These are phyloP conservation scores for Coemansia sp. DNA, from an alignment of 192 early-diverging fungal genomes.

Conservation along the genomic window DNA sequence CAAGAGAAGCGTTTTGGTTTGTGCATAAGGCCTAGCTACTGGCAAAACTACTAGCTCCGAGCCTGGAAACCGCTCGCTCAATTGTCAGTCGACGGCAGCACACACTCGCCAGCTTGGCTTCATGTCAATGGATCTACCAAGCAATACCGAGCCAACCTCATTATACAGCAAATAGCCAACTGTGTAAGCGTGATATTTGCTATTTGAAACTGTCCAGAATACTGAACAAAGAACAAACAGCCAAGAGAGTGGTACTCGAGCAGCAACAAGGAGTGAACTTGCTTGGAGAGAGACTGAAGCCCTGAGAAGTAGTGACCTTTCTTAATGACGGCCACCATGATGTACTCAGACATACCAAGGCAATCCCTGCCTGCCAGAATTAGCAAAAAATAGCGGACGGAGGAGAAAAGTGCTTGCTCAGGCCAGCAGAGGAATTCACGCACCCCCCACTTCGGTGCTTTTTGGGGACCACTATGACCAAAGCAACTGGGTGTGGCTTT, in stretches of 20 bases:
- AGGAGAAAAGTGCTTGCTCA: neutral
- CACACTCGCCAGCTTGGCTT: no score
- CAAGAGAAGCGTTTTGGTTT: neutral
- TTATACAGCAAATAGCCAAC: no score
- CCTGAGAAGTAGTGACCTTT: no score
- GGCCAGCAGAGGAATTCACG: neutral
- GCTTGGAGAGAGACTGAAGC: no score
- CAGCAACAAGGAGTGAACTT: no score
- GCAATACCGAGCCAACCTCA: no score
- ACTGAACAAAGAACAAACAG: no score
- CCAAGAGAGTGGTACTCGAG: no score
- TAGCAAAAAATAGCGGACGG: neutral
- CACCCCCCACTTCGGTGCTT: neutral
- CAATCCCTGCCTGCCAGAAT: neutral
- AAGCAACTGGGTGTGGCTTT: neutral
- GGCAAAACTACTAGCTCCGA: neutral
- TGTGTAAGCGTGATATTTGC: neutral
- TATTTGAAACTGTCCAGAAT: neutral
- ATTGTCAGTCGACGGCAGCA: no score
- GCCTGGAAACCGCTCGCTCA: neutral
- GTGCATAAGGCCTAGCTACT: neutral
- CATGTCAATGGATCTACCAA: no score
- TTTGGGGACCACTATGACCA: neutral
- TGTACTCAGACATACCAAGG: neutral
- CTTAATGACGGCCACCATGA: neutral